phyloP scores from a whole-genome alignment of 495 filamentous ascomycete species.

The Darksidea phi region DNA sequence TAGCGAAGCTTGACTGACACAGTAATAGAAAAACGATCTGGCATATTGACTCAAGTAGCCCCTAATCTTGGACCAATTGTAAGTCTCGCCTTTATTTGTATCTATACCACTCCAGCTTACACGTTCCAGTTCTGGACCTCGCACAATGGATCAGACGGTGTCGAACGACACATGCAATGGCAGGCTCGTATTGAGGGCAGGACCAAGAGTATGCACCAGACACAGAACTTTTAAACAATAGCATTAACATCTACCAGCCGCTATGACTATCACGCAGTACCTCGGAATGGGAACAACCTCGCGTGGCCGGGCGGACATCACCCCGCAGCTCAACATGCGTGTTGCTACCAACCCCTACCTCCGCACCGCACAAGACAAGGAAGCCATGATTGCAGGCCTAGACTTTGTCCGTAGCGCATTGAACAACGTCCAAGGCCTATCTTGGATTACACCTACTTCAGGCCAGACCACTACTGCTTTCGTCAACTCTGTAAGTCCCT shows the following conservation, averaged over 20 bases:
- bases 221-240: not conserved
- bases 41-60: conserved; percentile 66
- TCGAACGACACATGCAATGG: conserved; percentile 65
- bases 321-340: conserved; percentile 51
- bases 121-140: conserved; percentile 51
- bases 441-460: conserved; percentile 52
- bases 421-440: conserved; percentile 52
- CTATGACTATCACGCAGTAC: conserved; percentile 65
- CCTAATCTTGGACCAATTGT: conserved; percentile 62
- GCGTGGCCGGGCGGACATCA: conserved; percentile 62
- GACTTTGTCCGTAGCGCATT: conserved; percentile 58
- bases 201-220: conserved; percentile 11
- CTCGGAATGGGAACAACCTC: conserved; percentile 60
- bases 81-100: not conserved
- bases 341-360: conserved; percentile 56
- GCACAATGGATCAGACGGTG: conserved; percentile 59
- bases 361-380: conserved; percentile 52
- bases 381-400: conserved; percentile 53
- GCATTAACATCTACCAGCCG: conserved; percentile 31
- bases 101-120: not conserved
- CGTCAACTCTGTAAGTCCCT: conserved; percentile 44
- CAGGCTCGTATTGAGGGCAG: conserved; percentile 58
- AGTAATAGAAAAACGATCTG: conserved; percentile 48
- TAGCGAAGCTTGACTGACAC: not conserved
- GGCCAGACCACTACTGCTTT: conserved; percentile 54